A percentile compares a stretch with the other conserved stretches of the same genome.
Conservation (phyloP, 306 rosid species). For the Abrus precatorius region DNA sequence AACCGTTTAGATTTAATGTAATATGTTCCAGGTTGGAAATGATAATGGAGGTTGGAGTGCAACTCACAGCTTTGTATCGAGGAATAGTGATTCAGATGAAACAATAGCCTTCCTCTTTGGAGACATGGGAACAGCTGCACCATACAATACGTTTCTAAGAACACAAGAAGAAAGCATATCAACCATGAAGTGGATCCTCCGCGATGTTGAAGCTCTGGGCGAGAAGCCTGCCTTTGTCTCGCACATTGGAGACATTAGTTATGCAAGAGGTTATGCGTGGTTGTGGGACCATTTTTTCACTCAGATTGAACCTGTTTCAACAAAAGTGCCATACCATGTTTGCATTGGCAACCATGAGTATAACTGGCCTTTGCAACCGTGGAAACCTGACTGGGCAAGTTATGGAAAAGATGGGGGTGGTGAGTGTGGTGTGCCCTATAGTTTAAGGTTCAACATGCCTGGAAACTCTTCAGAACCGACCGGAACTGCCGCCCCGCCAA, state of each 20-base stretch:
- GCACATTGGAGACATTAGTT: slow-evolving; percentile 94
- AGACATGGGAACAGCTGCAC: slow-evolving; percentile 86
- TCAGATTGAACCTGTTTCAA: slow-evolving; percentile 82
- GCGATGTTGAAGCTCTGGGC: slow-evolving; percentile 86
- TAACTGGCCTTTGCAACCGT: slow-evolving; percentile 90
- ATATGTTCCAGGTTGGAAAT: slow-evolving; percentile 75
- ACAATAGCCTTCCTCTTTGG: slow-evolving; percentile 90
- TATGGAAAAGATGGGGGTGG: slow-evolving; percentile 96
- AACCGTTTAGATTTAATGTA: not conserved
- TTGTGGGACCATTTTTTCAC: slow-evolving; percentile 87
- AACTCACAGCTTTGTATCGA: slow-evolving; percentile 73
- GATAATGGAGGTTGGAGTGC: slow-evolving; percentile 81
- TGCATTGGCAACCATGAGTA: slow-evolving; percentile 95
- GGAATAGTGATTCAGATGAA: slow-evolving; percentile 74
- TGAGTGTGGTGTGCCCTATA: slow-evolving; percentile 94
- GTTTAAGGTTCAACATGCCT: slow-evolving; percentile 92
- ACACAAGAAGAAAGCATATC: slow-evolving; percentile 87
- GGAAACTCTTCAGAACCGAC: slow-evolving; percentile 89
- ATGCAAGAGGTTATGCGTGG: slow-evolving; percentile 94
- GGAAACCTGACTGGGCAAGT: slow-evolving; percentile 83
- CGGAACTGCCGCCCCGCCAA: slow-evolving; percentile 70
- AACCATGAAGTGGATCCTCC: slow-evolving; percentile 87
- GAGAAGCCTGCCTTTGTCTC: slow-evolving; percentile 87
- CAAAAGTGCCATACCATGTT: slow-evolving; percentile 85
- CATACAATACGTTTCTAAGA: slow-evolving; percentile 79